Base-by-base conservation (phyloP, 352 stramenopile genomes). In the Peronosclerospora sorghi region DNA sequence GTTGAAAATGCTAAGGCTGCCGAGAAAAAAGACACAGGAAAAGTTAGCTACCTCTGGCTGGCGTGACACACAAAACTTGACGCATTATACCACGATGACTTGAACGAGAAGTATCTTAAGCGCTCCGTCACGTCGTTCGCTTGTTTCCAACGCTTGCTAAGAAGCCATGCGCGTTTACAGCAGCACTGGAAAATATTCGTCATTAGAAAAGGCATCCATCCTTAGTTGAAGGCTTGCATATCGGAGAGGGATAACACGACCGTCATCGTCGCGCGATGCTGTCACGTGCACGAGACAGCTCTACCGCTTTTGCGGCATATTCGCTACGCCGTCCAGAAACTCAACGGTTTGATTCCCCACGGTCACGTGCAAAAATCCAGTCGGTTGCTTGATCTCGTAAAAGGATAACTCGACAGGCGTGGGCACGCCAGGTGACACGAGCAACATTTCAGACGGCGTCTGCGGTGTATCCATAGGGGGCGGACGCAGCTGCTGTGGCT, bases 371-470 rank as follows among this genome's bases (percentile, higher is more conserved):
- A 88, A 63, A 41, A 83, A 78, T 29, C 76, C 76, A 12, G 76
- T 88, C 4, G 76, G 76, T 45, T 88, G 76, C 55, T 88, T 88
- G 56, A 71, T 70, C 52, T 88, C 76, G 68, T 88, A 88, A 65
- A 86, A 85, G 53, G 76, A 88, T 38, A 88, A 50, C 50, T 88
- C 73, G 40, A 85, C 53, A 5, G 76, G 76, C 30, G 76, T 86
- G 26, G 76, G 76, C 35, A 86, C 38, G 14, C 76, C 76, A 1
- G 76, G 76, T 8, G 73, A 81, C 20, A 88, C 76, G 13, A 70
- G 52, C 38, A 86, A 61, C 55, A 81, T 46, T 13, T 88, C 76
- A 7, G 52, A 40, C 15, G 59, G 56, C 21, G 58, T 55, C 38
- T 55, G 55, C 5, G 40, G 15, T 18, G 70, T 61, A 46, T 76